Conservation (phyloP, 2,329 filamentous ascomycete species). For the Plectosphaerella cucumerina region DNA sequence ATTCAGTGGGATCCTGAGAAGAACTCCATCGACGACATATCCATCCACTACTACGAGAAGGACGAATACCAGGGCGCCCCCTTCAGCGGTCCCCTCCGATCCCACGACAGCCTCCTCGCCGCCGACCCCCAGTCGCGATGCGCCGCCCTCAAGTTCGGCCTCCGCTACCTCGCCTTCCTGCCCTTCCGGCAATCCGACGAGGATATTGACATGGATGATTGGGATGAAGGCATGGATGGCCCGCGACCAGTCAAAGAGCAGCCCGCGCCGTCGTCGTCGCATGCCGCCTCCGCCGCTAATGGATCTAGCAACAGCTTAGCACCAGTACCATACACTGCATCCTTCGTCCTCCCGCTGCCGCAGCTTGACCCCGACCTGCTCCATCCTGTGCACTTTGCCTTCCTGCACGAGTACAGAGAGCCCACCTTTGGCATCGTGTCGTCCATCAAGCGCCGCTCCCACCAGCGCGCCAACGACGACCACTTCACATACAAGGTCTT, state of each 20-base stretch:
- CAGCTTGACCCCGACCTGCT: constrained; percentile 82
- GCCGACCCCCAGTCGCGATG: constrained; percentile 91
- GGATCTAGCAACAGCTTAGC: constrained; percentile 30
- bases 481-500: constrained; percentile 89
- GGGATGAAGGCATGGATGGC: constrained; percentile 77
- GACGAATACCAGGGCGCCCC: constrained; percentile 81
- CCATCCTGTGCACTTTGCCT: constrained; percentile 86
- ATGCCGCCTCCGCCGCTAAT: constrained; percentile 19
- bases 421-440: constrained; percentile 95
- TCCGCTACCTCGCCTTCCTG: constrained; percentile 84
- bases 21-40: constrained; percentile 77
- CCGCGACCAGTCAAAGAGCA: constrained; percentile 50
- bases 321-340: constrained; percentile 75
- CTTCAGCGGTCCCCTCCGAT: constrained; percentile 72
- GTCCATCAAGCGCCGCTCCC: constrained; percentile 68
- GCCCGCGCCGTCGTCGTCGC: constrained; percentile 12
- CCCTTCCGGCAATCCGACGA: constrained; percentile 85
- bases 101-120: constrained; percentile 75
- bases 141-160: constrained; percentile 88
- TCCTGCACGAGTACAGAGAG: constrained; percentile 94
- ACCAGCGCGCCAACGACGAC: constrained; percentile 78
- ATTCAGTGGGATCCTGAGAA: constrained; percentile 88
- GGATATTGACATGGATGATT: constrained; percentile 88
- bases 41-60: constrained; percentile 97
- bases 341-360: constrained; percentile 88